Conservation (phyloP, 2,329 filamentous ascomycete genomes). For the Boeremia lycopersici region DNA sequence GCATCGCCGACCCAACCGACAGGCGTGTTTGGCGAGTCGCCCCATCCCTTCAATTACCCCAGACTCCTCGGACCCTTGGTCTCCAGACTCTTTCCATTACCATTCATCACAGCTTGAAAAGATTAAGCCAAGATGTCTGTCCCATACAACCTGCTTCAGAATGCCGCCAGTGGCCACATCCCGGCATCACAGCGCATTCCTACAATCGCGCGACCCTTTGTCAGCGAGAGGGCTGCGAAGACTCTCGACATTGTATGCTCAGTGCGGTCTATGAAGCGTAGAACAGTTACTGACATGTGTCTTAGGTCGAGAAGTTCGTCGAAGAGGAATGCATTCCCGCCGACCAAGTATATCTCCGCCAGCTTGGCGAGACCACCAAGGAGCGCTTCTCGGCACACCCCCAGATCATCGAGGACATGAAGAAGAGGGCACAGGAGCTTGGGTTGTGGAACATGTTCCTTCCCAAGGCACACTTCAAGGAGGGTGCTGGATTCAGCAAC, state of each 20-base stretch:
- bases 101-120: not conserved
- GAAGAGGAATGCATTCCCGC: conserved; percentile 84
- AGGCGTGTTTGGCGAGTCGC: conserved; percentile 8
- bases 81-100: not conserved
- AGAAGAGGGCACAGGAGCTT: conserved; percentile 78
- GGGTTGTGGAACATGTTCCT: conserved; percentile 99
- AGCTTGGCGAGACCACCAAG: conserved; percentile 73
- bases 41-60: conserved; percentile 16
- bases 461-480: conserved; percentile 91
- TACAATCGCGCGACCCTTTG: conserved; percentile 64
- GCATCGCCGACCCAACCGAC: conserved; percentile 7
- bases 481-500: conserved; percentile 93
- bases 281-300: not conserved
- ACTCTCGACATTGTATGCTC: conserved; percentile 72
- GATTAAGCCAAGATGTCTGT: conserved; percentile 36
- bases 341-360: conserved; percentile 79
- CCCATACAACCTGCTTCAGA: conserved; percentile 40
- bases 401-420: conserved; percentile 83
- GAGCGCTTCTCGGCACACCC: conserved; percentile 81
- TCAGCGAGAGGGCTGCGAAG: conserved; percentile 84
- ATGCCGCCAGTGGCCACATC: conserved; percentile 45
- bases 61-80: conserved; percentile 9
- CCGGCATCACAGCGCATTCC: conserved; percentile 63
- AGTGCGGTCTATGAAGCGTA: not conserved
- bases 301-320: conserved; percentile 85